Evolutionary conservation across 352 stramenopile genomes (phyloP).

Genomic region (Phytophthora melonis): DNA sequence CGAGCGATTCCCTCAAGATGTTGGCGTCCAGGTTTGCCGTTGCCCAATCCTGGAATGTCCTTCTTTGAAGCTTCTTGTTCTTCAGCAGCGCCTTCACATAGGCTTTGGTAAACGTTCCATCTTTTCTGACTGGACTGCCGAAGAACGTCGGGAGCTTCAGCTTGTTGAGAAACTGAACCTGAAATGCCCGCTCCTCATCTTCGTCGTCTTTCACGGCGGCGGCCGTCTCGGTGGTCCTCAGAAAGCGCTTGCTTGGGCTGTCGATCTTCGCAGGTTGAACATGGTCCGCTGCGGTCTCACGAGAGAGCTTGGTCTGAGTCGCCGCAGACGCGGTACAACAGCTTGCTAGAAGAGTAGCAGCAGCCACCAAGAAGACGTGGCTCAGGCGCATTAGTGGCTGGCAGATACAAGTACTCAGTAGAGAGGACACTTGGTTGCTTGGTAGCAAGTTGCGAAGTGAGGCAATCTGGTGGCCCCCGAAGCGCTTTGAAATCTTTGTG

Average conservation of each 20-base stretch:
- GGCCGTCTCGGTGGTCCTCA: background rate
- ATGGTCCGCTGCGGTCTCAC: background rate
- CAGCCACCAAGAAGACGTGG: background rate
- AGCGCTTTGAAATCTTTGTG: background rate
- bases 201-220: background rate
- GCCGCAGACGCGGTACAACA: background rate
- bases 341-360: background rate
- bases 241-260: background rate
- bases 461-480: background rate
- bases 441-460: background rate
- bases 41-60: background rate
- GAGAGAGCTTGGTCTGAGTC: background rate
- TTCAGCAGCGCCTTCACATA: background rate
- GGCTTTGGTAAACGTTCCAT: too few relatives aligned
- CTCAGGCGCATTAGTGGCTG: background rate
- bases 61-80: background rate
- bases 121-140: too few relatives aligned
- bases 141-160: too few relatives aligned
- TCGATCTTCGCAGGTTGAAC: background rate
- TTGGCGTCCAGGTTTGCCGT: background rate
- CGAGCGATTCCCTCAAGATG: background rate
- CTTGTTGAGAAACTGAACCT: too few relatives aligned
- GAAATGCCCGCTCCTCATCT: background rate
- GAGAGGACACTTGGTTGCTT: background rate
- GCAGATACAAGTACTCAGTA: background rate